These are phyloP conservation scores for Plenodomus tracheiphilus DNA, from an alignment of 2,329 filamentous ascomycete species.

Conservation along the genomic window DNA sequence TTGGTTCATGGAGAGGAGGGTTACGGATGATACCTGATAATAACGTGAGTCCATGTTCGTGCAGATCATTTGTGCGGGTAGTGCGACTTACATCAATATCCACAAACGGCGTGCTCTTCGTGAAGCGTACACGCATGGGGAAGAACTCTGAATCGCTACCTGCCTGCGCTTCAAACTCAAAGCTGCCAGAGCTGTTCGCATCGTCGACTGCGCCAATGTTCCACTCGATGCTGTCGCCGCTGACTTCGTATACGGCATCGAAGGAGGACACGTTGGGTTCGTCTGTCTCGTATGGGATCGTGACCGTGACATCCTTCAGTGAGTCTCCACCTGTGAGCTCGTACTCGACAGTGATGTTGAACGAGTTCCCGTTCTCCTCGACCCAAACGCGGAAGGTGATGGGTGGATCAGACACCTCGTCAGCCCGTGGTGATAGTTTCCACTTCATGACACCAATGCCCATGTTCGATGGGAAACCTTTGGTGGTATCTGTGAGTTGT, in stretches of 20 bases:
- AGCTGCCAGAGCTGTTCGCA: constrained; percentile 79
- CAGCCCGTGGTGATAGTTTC: constrained; percentile 80
- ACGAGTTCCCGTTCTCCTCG: constrained; percentile 81
- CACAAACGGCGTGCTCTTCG: constrained; percentile 81
- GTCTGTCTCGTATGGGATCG: constrained; percentile 81
- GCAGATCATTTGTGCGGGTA: background rate
- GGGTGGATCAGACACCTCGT: constrained; percentile 79
- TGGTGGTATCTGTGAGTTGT: constrained; percentile 84
- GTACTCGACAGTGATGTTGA: constrained; percentile 92
- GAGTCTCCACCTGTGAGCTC: constrained; percentile 81
- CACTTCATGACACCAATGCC: constrained; percentile 90
- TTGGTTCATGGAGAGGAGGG: constrained; percentile 73
- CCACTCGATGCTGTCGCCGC: constrained; percentile 92
- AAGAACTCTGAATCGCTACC: constrained; percentile 94
- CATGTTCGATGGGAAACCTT: constrained; percentile 94
- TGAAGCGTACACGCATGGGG: constrained; percentile 92
- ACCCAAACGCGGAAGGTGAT: constrained; percentile 98
- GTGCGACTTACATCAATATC: constrained; percentile 82
- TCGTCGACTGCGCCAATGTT: constrained; percentile 84
- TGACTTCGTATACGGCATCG: constrained; percentile 91
- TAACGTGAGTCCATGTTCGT: constrained; percentile 25
- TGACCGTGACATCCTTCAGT: constrained; percentile 81
- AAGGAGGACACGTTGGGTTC: constrained; percentile 92
- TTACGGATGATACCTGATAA: constrained; percentile 67
- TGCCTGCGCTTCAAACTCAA: constrained; percentile 92